Evolutionary conservation across 148 eudicot genomes (phyloP).

Genomic region (Arctostaphylos glauca): DNA sequence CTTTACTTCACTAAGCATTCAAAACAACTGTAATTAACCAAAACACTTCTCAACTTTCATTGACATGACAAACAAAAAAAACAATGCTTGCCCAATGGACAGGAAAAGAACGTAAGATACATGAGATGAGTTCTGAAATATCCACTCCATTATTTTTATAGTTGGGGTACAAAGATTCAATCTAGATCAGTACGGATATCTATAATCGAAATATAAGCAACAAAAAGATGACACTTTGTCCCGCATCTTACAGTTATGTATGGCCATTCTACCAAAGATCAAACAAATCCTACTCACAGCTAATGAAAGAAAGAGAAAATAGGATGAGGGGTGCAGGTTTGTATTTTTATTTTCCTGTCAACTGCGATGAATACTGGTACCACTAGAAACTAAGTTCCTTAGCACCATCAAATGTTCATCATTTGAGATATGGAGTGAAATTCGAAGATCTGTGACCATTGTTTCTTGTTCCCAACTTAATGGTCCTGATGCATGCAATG

Average conservation of each 20-base stretch:
- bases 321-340: neutral
- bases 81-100: constrained; percentile 4
- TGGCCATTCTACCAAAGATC: neutral
- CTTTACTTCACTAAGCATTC: constrained; percentile 2
- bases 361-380: constrained; percentile 45
- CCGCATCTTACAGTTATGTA: constrained; percentile 42
- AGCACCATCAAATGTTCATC: constrained; percentile 87
- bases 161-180: constrained; percentile 31
- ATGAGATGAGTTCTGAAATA: constrained; percentile 23
- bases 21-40: neutral
- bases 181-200: constrained; percentile 17
- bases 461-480: constrained; percentile 91
- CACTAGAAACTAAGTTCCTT: constrained; percentile 58
- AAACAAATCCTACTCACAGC: constrained; percentile 10
- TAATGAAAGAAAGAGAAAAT: constrained; percentile 12
- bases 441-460: constrained; percentile 78
- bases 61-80: constrained; percentile 13
- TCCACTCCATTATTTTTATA: constrained; percentile 26
- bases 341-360: constrained; percentile 28
- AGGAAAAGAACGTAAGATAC: constrained; percentile 12
- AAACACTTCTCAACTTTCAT: neutral
- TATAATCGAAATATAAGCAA: constrained; percentile 23
- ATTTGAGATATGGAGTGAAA: constrained; percentile 76
- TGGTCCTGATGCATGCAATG: constrained; percentile 82
- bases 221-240: constrained; percentile 19